A percentile compares a stretch with the other conserved stretches of the same genome.
These are phyloP conservation scores for Pseudotsuga menziesii DNA, from an alignment of 75 land plant genomes.

Conservation along the genomic window DNA sequence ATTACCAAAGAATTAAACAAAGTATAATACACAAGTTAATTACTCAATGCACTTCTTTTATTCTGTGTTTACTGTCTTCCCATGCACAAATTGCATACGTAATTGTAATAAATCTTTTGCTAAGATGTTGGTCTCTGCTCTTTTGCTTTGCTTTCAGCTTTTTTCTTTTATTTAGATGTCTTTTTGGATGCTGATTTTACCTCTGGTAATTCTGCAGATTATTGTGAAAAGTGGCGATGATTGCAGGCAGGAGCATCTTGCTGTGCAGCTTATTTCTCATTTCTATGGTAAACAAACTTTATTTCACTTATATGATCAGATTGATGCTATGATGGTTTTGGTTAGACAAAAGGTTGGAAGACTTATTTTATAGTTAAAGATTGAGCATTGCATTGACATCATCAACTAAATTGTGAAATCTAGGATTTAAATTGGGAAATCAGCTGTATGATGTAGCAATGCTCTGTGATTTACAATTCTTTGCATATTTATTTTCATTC, in stretches of 20 bases:
- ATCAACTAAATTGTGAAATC: neutral
- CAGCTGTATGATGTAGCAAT: neutral
- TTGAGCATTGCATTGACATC: neutral
- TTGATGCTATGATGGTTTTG: neutral
- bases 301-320: neutral
- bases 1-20: too few relatives aligned
- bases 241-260: constrained; percentile 99
- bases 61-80: too few relatives aligned
- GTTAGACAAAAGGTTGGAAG: neutral
- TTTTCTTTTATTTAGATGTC: too few relatives aligned
- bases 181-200: too few relatives aligned
- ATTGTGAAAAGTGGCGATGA: constrained; percentile 99
- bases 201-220: constrained; percentile 38
- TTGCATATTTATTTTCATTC: neutral
- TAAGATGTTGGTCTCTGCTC: too few relatives aligned
- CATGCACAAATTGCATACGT: too few relatives aligned
- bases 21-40: too few relatives aligned
- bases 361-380: neutral
- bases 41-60: too few relatives aligned
- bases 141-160: too few relatives aligned
- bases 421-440: neutral
- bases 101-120: too few relatives aligned
- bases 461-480: neutral
- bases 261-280: constrained; percentile 96
- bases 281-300: constrained; percentile 68